Evolutionary conservation across 2,329 filamentous ascomycete species (phyloP).

Genomic region (Leptosphaerulina australis): DNA sequence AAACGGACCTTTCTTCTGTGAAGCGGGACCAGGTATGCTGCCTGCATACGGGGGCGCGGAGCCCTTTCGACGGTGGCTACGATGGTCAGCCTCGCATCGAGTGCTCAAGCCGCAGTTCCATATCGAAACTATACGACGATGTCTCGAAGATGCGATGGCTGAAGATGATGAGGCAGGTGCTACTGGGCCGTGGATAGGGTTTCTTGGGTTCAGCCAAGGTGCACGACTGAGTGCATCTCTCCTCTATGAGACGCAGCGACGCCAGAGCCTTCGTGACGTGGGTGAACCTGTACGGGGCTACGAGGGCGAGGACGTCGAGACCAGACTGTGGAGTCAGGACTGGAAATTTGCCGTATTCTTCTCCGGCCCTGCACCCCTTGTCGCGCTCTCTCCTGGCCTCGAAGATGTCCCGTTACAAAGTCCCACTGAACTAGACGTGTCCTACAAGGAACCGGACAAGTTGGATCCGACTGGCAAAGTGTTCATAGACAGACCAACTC

Average conservation of each 20-base stretch:
- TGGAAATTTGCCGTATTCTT: not conserved
- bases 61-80: slow-evolving; percentile 66
- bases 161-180: not conserved
- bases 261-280: not conserved
- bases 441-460: not conserved
- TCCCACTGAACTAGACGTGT: not conserved
- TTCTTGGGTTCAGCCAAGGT: not conserved
- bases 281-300: not conserved
- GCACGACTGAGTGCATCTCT: not conserved
- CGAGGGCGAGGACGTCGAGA: not conserved
- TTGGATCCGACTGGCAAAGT: not conserved
- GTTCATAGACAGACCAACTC: not conserved
- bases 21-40: not conserved
- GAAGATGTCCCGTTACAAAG: not conserved
- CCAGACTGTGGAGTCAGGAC: not conserved
- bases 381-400: not conserved
- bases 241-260: not conserved
- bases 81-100: slow-evolving; percentile 63
- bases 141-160: not conserved
- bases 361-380: not conserved
- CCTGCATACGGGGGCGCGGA: slow-evolving; percentile 62
- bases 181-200: not conserved
- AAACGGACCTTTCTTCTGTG: not conserved
- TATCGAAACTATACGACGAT: not conserved
- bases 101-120: slow-evolving; percentile 52